Conservation (phyloP, 192 early-diverging fungal genomes). For the Irineochytrium annulatum region DNA sequence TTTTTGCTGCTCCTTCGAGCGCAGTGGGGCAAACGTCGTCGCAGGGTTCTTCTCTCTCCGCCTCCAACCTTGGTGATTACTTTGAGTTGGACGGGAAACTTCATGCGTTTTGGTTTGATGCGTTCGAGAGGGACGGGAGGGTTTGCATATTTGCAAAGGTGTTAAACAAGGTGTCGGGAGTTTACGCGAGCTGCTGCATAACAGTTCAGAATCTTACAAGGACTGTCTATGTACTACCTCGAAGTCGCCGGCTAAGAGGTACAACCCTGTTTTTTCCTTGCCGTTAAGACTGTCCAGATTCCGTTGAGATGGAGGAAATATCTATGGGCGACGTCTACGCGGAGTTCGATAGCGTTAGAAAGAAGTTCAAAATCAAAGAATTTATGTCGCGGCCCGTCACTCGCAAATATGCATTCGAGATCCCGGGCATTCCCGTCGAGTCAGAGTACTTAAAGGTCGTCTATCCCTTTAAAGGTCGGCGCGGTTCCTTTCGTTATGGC, state of each 20-base stretch:
- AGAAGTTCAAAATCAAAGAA: constrained; percentile 49
- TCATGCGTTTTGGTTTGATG: constrained; percentile 89
- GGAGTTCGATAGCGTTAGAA: constrained; percentile 67
- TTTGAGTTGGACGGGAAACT: constrained; percentile 56
- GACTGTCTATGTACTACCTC: constrained; percentile 90
- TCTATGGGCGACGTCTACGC: constrained; percentile 68
- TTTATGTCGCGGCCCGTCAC: constrained; percentile 60
- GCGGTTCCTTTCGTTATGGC: constrained; percentile 1
- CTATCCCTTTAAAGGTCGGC: constrained; percentile 60
- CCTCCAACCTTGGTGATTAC: constrained; percentile 1
- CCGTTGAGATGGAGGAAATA: constrained; percentile 49
- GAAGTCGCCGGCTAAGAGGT: constrained; percentile 26
- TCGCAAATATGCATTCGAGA: constrained; percentile 93
- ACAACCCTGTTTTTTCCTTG: neutral
- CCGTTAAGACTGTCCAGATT: neutral
- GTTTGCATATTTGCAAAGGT: constrained; percentile 95
- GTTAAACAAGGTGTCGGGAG: too few relatives aligned
- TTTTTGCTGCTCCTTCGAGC: constrained; percentile 3
- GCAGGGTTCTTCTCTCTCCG: constrained; percentile 1
- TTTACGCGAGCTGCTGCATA: constrained; percentile 77
- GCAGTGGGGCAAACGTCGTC: constrained; percentile 1
- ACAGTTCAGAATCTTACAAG: constrained; percentile 74
- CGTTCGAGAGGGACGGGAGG: constrained; percentile 71
- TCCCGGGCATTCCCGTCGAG: constrained; percentile 68
- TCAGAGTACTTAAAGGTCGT: constrained; percentile 83